Evolutionary conservation across 768 basidiomycete species (phyloP), one percentile per base, ranked within the genome.

Genomic region (Calocybe indica): DNA sequence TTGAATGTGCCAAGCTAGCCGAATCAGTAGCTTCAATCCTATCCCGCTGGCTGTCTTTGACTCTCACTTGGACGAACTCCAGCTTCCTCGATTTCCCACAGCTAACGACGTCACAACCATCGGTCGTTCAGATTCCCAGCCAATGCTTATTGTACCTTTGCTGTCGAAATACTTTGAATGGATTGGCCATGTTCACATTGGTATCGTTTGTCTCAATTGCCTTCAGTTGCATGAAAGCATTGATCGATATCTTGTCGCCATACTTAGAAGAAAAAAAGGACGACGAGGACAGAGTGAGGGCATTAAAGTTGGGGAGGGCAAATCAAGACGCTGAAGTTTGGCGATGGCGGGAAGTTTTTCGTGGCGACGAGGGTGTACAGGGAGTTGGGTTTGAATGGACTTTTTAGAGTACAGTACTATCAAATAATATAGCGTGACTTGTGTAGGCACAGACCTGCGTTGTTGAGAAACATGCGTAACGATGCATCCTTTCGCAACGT

Each of bases 401-500:
- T 41, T 38, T 43, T 38, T 11, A 36, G 22, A 7, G 6, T 8
- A 33, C 43, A 31, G 37, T 15, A 37, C 11, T 8, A 11, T 35
- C 12, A 14, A 28, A 8, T 35, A 28, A 40, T 7, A 40, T 48
- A 40, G 47, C 31, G 40, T 22, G 9, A 8, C 40, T n/a, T 6
- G 14, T 28, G 22, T 13, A 11, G 8, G 12, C 40, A 22, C 22
- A 22, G 22, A 22, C 22, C 22, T 22, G 22, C 22, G 22, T 22
- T 22, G 22, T 4, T 22, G 22, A 22, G 22, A 22, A 22, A 22
- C 22, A 22, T 22, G 22, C 22, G 10, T 4, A 28, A 43, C 31
- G 28, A 90, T 92, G 90, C 86, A 90, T 67, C 86, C 90, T 5
- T 92, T 92, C 58, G 84, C 89, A 35, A 79, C 88, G 10, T 90